Evolutionary conservation across 2,329 filamentous ascomycete species (phyloP), one percentile per base, ranked within the genome.

Genomic region (Colletotrichum sansevieriae): DNA sequence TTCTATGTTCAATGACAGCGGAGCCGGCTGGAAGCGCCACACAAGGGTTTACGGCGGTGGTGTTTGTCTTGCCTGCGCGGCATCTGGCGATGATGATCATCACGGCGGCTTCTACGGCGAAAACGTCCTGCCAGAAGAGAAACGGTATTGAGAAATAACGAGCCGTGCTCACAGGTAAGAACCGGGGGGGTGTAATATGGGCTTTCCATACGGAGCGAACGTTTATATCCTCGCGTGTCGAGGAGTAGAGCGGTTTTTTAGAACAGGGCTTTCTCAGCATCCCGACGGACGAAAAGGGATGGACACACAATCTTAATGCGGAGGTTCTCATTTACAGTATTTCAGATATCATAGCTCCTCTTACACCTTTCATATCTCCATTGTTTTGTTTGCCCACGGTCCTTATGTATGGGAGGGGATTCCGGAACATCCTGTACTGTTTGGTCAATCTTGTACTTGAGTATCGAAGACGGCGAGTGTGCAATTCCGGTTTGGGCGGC

Each of bases 11-110:
- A 82, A 87, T 73, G 79, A 80, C 65, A 78, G 81, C 12, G 85
- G 84, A 4, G 79, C 82, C 18, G 82, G 82, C 47, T 89, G 86
- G 87, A 85, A 81, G 72, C 82, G 86, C 43, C 87, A 89, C 74
- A 89, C 87, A 15, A 83, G 86, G 29, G 87, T 89, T 29, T 89
- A 88, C 71, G 86, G 86, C 33, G 87, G 87, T 67, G 86, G 87
- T 6, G 82, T 85, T 3, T 89, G 87, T 70, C 79, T 88, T 44
- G 86, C 86, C 1, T 89, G 87, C 71, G 78, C 83, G 44, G 85
- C 83, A 9, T 81, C 84, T 10, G 83, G 81, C 7, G 78, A 78
- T 37, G 76, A 78, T n/a, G 77, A 82, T 29, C 79, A 78, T 11
- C 80, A 81, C 8, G 83, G 80, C 18, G 82, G 84, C 8, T 87